Base-by-base conservation (phyloP, 139 green algal species). In the Trebouxia sp. region DNA sequence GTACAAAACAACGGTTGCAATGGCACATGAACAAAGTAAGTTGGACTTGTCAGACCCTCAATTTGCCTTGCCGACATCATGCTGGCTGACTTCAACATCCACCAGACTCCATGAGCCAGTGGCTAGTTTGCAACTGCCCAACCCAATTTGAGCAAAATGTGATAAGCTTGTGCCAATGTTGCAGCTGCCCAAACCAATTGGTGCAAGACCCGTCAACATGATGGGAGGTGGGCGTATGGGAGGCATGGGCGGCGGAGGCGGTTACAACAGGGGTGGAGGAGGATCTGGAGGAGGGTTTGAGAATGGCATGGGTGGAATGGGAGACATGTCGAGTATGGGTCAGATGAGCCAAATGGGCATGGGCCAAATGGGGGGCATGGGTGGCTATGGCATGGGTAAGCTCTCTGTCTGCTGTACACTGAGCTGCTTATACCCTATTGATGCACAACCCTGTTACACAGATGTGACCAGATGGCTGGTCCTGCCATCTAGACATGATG, bases 281-380 rank as follows among this genome's bases (percentile, higher is more conserved):
- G 30, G 42, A n/a, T n/a, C n/a, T 39, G 50, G 79, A 5, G 42
- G 65, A 67, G 56, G 6, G 42, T 53, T 50, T 75, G 78, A 72
- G 32, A 45, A 30, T 28, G 62, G 62, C 65, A 84, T 83, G 77
- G 56, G 69, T 50, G 82, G 76, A 55, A 89, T 88, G 83, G 78
- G 80, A 48, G 82, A 30, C 30, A 72, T 72, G 37, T 12, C 62
- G 9, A 85, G 86, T 37, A 88, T 85, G 75, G 82, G 76, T 30
- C 80, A 62, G 47, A 87, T 87, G 78, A 74, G 81, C n/a, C n/a
- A n/a, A n/a, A n/a, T n/a, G 42, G 80, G 74, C 58, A 84, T 89
- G 74, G 79, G 56, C 0, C 78, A 69, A 41, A 87, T 88, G 83
- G 82, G 72, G 51, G 80, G 78, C 45, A 84, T 85, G 76, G 83